Conservation (phyloP, 495 filamentous ascomycete genomes). For the Neurospora tetrasperma region DNA sequence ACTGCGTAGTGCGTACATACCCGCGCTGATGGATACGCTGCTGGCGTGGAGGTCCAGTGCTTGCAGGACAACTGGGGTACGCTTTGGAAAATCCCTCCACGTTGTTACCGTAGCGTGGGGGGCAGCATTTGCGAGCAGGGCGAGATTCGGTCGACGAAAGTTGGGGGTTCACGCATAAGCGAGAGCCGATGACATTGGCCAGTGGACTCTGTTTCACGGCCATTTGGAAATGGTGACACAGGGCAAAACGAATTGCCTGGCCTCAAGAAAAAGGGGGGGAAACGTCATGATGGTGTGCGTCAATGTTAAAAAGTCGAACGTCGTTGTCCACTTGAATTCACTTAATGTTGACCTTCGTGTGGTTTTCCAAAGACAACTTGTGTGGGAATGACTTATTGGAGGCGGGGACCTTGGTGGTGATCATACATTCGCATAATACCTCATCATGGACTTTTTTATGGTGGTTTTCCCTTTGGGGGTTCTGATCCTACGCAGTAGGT, state of each 20-base stretch:
- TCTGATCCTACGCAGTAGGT: neutral
- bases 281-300: neutral
- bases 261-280: neutral
- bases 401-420: neutral
- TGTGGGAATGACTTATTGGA: neutral
- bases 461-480: neutral
- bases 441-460: neutral
- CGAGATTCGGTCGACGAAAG: neutral
- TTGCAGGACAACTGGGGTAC: neutral
- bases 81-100: neutral
- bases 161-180: neutral
- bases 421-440: neutral
- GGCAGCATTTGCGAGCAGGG: neutral
- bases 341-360: neutral
- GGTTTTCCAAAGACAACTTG: neutral
- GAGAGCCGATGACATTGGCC: neutral
- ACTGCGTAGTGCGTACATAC: too few relatives aligned
- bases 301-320: neutral
- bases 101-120: neutral
- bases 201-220: neutral
- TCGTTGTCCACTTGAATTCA: neutral
- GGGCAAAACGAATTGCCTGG: neutral
- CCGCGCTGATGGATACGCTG: neutral
- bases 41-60: neutral
- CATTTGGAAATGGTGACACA: neutral